A percentile compares a stretch with the other conserved stretches of the same genome.
phyloP scores from a whole-genome alignment of 2,329 filamentous ascomycete genomes.

The Parasarocladium wereldwijsianum region DNA sequence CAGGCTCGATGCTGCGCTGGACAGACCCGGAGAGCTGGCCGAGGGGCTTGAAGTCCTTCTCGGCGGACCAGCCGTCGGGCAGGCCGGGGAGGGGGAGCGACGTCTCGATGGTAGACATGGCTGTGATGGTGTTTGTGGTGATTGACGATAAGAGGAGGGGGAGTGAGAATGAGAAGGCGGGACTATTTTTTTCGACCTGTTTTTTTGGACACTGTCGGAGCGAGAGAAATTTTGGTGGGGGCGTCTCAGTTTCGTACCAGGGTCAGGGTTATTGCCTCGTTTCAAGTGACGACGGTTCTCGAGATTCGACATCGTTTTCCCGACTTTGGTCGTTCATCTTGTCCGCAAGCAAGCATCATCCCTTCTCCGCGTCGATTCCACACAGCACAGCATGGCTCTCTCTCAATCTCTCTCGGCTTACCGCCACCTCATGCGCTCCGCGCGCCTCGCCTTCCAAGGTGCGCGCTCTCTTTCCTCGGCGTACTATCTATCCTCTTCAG shows the following conservation, averaged over 20 bases:
- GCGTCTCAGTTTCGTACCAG: background rate
- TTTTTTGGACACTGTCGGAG: conserved; percentile 1
- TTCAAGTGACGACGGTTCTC: too few relatives aligned
- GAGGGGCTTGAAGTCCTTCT: conserved; percentile 84
- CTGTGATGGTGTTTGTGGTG: conserved; percentile 7
- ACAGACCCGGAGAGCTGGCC: conserved; percentile 62
- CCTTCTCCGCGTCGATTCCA: background rate
- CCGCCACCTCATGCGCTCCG: conserved; percentile 65
- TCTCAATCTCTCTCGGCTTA: conserved; percentile 63
- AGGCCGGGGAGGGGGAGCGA: conserved; percentile 60
- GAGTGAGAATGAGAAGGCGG: conserved; percentile 6
- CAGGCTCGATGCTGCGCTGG: conserved; percentile 83
- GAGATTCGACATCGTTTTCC: too few relatives aligned
- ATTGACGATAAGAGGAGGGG: conserved; percentile 9
- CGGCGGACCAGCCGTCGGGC: conserved; percentile 66
- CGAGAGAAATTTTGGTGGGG: conserved; percentile 3
- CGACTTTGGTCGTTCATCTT: too few relatives aligned
- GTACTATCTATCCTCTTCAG: too few relatives aligned
- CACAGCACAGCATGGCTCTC: conserved; percentile 5
- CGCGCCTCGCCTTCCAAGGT: conserved; percentile 75
- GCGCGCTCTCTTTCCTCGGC: too few relatives aligned
- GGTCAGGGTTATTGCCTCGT: too few relatives aligned
- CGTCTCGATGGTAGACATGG: conserved; percentile 51
- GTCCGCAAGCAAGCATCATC: too few relatives aligned
- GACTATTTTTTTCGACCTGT: conserved; percentile 5